phyloP scores from a whole-genome alignment of 1,139 yeast genomes.

The Geotrichum histeridarum region DNA sequence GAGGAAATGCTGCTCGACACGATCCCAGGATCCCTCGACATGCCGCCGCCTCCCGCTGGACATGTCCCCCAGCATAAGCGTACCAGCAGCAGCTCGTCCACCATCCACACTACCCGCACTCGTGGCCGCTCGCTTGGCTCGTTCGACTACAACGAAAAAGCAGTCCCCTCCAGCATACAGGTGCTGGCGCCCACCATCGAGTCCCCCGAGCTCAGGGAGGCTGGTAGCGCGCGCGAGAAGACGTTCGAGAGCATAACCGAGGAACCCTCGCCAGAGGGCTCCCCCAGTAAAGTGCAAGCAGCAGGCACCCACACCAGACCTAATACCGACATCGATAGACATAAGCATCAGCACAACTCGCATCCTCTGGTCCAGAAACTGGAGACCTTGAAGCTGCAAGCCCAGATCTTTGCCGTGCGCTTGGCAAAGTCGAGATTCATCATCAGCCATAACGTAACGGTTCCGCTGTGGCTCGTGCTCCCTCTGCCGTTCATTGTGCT shows the following conservation, averaged over 20 bases:
- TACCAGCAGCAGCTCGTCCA: constrained; percentile 4
- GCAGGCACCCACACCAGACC: background rate
- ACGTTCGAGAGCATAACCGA: constrained; percentile 6
- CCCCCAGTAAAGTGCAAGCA: background rate
- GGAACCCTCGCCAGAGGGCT: constrained; percentile 2
- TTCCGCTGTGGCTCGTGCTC: constrained; percentile 17
- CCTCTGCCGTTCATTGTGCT: constrained; percentile 7
- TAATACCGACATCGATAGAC: constrained; percentile 7
- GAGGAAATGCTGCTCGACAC: background rate
- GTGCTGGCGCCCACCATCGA: constrained; percentile 14
- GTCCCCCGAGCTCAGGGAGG: constrained; percentile 7
- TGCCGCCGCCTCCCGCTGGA: background rate
- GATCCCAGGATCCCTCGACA: background rate
- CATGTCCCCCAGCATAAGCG: background rate
- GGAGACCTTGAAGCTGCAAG: background rate
- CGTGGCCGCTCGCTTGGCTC: constrained; percentile 15
- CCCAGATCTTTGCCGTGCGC: constrained; percentile 22
- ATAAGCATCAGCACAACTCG: background rate
- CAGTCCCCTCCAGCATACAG: constrained; percentile 4
- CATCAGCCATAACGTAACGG: constrained; percentile 16
- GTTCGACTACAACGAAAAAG: constrained; percentile 13
- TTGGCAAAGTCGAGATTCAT: constrained; percentile 23
- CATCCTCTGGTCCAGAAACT: background rate
- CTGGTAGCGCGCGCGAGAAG: background rate
- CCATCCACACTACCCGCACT: constrained; percentile 14